Conservation (phyloP, 345 rosid genomes). For the Punica granatum region DNA sequence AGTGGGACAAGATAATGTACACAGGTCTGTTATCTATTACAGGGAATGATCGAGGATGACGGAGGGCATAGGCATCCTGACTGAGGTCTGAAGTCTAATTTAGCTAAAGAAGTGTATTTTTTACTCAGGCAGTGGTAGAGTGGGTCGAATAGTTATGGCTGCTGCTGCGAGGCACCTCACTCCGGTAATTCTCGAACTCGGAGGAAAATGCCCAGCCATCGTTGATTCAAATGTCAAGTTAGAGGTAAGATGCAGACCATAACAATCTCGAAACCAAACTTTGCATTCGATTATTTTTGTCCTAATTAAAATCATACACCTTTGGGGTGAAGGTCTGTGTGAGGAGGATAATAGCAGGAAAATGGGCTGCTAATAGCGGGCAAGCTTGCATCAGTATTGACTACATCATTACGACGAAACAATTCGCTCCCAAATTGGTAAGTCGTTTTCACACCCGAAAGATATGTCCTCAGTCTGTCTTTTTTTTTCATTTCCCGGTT, state of each 20-base stretch:
- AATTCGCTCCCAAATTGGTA: conserved; percentile 45
- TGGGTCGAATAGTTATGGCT: conserved; percentile 46
- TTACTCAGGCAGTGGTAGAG: conserved; percentile 31
- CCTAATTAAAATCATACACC: neutral
- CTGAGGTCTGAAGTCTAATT: neutral
- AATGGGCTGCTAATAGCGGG: conserved; percentile 43
- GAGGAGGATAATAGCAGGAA: conserved; percentile 46
- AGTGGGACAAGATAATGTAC: conserved; percentile 48
- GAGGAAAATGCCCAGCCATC: conserved; percentile 55
- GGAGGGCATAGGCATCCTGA: no score
- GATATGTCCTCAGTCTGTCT: neutral
- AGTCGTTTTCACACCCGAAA: neutral
- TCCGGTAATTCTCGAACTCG: conserved; percentile 42
- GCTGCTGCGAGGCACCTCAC: conserved; percentile 55
- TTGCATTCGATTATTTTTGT: neutral
- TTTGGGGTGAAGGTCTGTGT: conserved; percentile 25
- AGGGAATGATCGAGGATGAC: no score
- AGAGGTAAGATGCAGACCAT: conserved; percentile 16
- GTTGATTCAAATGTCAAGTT: conserved; percentile 36
- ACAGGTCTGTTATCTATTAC: conserved; percentile 27
- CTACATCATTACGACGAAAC: conserved; percentile 37
- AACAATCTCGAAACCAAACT: neutral
- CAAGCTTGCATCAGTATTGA: conserved; percentile 50
- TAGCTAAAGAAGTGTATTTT: neutral
- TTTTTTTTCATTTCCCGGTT: neutral